Evolutionary conservation across 345 rosid species (phyloP), one percentile per base, ranked within the genome.

Genomic region (Leavenworthia alabamica): DNA sequence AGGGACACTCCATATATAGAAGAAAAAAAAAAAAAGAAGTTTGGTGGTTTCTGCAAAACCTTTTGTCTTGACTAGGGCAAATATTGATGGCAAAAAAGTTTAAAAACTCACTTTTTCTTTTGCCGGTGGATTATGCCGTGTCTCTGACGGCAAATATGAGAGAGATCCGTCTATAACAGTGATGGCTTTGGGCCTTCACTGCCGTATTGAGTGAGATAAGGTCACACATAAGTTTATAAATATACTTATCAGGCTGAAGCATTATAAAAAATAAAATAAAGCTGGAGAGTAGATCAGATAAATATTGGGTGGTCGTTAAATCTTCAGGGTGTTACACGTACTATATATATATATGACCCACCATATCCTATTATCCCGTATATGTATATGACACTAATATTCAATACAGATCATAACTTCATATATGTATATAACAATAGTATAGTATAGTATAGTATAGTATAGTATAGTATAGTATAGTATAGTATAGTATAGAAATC

Each of bases 101-200:
- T 9, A 19, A 70, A 70, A 60, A 17, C 42, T 42, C n/a, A 8
- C 41, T 52, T 10, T 28, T 47, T 50, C 15, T 16, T 19, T 41
- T 23, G 65, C 37, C 66, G 72, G 59, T 68, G 53, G 66, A 43
- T 68, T 52, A 4, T 52, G 68, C 73, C 73, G 73, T 69, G 50
- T 13, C 29, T 52, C 62, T 17, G 42, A 69, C 6, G 73, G 73
- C 73, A 69, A 44, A 60, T 6, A 24, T 61, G 67, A 68, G 23
- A 50, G 31, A 23, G 54, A 3, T 14, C 47, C 7, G 39, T 48
- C 9, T 37, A n/a, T 26, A 41, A 39, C 59, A 50, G 28, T 31
- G 60, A 60, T 49, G 17, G 12, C 4, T 22, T 17, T 23, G 35
- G 47, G 46, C 61, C 12, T 8, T 24, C 67, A 7, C 52, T 60